phyloP scores from a whole-genome alignment of 1,139 yeast species.

The Candida neerlandica region DNA sequence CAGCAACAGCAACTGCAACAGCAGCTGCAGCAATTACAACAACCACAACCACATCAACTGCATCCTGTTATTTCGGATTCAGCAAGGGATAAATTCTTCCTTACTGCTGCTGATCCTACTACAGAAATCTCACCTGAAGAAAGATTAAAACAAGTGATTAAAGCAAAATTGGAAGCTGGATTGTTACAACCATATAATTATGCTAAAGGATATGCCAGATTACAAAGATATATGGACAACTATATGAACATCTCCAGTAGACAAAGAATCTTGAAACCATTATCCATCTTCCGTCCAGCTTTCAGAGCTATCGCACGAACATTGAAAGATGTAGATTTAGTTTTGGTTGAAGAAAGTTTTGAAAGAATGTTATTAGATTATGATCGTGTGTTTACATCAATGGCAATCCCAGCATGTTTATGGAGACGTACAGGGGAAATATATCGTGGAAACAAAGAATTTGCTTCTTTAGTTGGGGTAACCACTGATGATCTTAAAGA shows the following conservation, averaged over 20 bases:
- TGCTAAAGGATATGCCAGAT: slow-evolving; percentile 89
- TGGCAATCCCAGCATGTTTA: slow-evolving; percentile 97
- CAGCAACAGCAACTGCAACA: slow-evolving; percentile 9
- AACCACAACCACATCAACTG: slow-evolving; percentile 15
- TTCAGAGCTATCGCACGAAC: slow-evolving; percentile 92
- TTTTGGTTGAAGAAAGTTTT: slow-evolving; percentile 89
- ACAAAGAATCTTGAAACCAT: slow-evolving; percentile 85
- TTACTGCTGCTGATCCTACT: slow-evolving; percentile 97
- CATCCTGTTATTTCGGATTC: slow-evolving; percentile 68
- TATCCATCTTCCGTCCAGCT: slow-evolving; percentile 88
- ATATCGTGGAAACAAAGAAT: slow-evolving; percentile 92
- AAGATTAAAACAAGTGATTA: slow-evolving; percentile 89
- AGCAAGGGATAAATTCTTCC: slow-evolving; percentile 88
- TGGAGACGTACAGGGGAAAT: slow-evolving; percentile 99
- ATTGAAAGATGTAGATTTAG: slow-evolving; percentile 87
- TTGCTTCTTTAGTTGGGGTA: slow-evolving; percentile 93
- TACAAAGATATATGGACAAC: slow-evolving; percentile 90
- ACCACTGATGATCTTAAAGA: slow-evolving; percentile 89
- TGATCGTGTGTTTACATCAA: slow-evolving; percentile 92
- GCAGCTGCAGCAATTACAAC: slow-evolving; percentile 10
- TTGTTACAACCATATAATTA: slow-evolving; percentile 90
- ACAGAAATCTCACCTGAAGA: slow-evolving; percentile 95
- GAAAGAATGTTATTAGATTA: slow-evolving; percentile 92
- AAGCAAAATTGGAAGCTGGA: slow-evolving; percentile 94
- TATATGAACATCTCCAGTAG: slow-evolving; percentile 86